Evolutionary conservation across 2,329 filamentous ascomycete genomes (phyloP).

Genomic region (Calonectria leucothoes): DNA sequence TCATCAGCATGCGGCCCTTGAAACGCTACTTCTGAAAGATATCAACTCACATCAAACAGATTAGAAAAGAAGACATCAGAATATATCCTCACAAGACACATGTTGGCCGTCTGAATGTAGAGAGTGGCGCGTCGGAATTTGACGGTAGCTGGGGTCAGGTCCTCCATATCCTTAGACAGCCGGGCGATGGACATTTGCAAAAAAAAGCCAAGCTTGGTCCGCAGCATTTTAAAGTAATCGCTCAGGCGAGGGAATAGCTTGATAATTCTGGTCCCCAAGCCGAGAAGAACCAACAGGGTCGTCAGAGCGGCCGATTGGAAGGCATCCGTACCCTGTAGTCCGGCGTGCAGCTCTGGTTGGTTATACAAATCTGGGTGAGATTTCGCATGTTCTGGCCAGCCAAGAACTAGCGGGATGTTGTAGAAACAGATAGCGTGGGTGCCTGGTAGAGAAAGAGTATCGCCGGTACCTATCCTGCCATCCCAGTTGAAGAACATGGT

Average conservation of each 20-base stretch:
- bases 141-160: not conserved
- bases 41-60: not conserved
- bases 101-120: not conserved
- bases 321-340: not conserved
- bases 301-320: not conserved
- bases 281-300: not conserved
- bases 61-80: not conserved
- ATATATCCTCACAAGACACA: not conserved
- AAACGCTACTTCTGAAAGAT: not conserved
- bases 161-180: not conserved
- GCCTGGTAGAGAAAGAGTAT: not conserved
- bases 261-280: not conserved
- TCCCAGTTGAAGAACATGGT: conserved; percentile 19
- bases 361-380: not conserved
- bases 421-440: not conserved
- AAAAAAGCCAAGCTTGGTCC: not conserved
- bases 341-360: not conserved
- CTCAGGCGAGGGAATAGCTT: not conserved
- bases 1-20: not conserved
- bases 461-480: not conserved
- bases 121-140: not conserved
- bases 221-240: not conserved
- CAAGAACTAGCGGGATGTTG: not conserved
- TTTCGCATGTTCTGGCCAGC: not conserved
- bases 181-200: not conserved